Conservation (phyloP, 164 flowering plant species). For the Vitis rupestris region DNA sequence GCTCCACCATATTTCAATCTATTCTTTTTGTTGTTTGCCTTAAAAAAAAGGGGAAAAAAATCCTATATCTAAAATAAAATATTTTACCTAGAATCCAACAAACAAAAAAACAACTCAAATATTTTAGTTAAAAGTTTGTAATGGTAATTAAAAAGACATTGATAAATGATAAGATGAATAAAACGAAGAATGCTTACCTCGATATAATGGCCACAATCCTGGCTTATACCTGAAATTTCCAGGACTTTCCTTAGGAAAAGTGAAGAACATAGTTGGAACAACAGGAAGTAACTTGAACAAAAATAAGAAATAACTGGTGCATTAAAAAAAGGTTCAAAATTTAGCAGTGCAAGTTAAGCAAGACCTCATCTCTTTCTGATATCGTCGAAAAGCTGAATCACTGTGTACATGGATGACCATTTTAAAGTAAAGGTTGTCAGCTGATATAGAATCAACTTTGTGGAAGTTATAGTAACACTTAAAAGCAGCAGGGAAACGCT, state of each 20-base stretch:
- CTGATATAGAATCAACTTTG: slow-evolving; percentile 47
- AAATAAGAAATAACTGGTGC: background rate
- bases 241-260: slow-evolving; percentile 4
- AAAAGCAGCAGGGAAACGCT: slow-evolving; percentile 74
- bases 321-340: background rate
- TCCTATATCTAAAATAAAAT: too few relatives aligned
- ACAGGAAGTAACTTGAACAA: background rate
- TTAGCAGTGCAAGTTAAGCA: background rate
- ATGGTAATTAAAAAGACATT: background rate
- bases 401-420: slow-evolving; percentile 94
- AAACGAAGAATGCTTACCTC: slow-evolving; percentile 50
- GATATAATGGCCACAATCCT: slow-evolving; percentile 91
- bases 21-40: too few relatives aligned
- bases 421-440: slow-evolving; percentile 65
- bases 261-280: slow-evolving; percentile 3
- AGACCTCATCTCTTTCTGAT: slow-evolving; percentile 96
- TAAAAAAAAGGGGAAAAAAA: too few relatives aligned
- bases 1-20: too few relatives aligned
- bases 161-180: background rate
- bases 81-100: too few relatives aligned
- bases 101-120: too few relatives aligned
- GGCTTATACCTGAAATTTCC: slow-evolving; percentile 62
- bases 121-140: too few relatives aligned
- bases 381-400: slow-evolving; percentile 78
- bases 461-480: slow-evolving; percentile 85